phyloP scores from a whole-genome alignment of 805 yeast species.

The Wickerhamomyces rabaulensis region DNA sequence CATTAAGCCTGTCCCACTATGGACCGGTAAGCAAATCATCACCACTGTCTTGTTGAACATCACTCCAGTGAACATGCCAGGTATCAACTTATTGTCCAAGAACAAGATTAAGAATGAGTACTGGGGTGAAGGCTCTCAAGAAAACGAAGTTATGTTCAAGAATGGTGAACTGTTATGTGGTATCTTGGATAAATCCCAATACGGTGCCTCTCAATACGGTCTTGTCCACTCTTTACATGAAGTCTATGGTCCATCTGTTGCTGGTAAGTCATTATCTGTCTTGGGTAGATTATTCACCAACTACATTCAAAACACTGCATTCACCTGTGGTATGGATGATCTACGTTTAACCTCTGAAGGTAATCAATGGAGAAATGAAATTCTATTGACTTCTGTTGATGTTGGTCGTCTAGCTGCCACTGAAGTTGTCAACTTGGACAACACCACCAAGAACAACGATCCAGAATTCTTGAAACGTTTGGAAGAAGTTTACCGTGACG shows the following conservation, averaged over 20 bases:
- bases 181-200: constrained; percentile 94
- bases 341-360: constrained; percentile 88
- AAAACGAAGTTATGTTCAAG: constrained; percentile 79
- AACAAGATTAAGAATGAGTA: constrained; percentile 92
- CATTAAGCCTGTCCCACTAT: constrained; percentile 78
- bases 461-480: constrained; percentile 80
- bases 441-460: constrained; percentile 44
- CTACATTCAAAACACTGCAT: constrained; percentile 86
- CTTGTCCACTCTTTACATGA: constrained; percentile 94
- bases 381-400: constrained; percentile 69
- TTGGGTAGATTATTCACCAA: constrained; percentile 93
- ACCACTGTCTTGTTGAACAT: constrained; percentile 87
- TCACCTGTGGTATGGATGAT: constrained; percentile 99
- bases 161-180: constrained; percentile 89
- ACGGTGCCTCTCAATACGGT: constrained; percentile 97
- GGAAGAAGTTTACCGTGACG: constrained; percentile 94
- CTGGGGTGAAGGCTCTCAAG: constrained; percentile 84
- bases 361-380: constrained; percentile 80
- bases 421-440: constrained; percentile 83
- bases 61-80: constrained; percentile 84
- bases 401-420: constrained; percentile 90
- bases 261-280: constrained; percentile 88
- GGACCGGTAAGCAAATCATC: constrained; percentile 98
- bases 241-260: constrained; percentile 85
- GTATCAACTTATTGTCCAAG: constrained; percentile 75